These are phyloP conservation scores for Copromyces sp. DNA, from an alignment of 495 filamentous ascomycete species.

Conservation along the genomic window DNA sequence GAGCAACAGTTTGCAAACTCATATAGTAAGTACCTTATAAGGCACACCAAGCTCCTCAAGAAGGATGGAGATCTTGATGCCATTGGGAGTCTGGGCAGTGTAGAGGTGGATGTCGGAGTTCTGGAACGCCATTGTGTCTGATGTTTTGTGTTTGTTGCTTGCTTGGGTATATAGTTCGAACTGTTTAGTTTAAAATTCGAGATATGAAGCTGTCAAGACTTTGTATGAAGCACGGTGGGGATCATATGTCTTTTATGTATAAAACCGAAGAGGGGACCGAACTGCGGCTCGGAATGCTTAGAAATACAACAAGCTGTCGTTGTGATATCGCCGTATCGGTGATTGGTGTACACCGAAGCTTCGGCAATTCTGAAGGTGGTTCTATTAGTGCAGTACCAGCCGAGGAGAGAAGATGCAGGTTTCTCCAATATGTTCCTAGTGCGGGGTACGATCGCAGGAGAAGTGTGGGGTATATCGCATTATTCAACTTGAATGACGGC, in stretches of 20 bases:
- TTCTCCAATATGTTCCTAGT: background rate
- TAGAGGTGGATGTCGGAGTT: constrained; percentile 37
- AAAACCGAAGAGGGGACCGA: background rate
- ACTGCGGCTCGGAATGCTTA: background rate
- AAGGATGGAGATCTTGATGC: constrained; percentile 75
- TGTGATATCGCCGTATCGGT: background rate
- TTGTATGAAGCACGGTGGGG: background rate
- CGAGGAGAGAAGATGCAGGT: background rate
- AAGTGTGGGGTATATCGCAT: background rate
- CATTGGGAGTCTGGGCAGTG: constrained; percentile 57
- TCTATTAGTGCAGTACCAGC: background rate
- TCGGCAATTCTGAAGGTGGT: background rate
- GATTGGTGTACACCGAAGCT: background rate
- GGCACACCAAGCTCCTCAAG: constrained; percentile 76
- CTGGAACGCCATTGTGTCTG: constrained; percentile 12
- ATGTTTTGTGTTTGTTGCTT: background rate
- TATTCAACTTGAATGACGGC: background rate
- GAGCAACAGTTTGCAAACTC: background rate
- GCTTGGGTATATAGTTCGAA: background rate
- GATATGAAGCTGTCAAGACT: background rate
- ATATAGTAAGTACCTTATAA: constrained; percentile 36
- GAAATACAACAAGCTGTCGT: background rate
- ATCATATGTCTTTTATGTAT: background rate
- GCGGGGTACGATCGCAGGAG: background rate
- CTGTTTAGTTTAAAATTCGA: background rate